Base-by-base conservation (phyloP, 805 yeast species). In the Saccharomycopsis sp. region DNA sequence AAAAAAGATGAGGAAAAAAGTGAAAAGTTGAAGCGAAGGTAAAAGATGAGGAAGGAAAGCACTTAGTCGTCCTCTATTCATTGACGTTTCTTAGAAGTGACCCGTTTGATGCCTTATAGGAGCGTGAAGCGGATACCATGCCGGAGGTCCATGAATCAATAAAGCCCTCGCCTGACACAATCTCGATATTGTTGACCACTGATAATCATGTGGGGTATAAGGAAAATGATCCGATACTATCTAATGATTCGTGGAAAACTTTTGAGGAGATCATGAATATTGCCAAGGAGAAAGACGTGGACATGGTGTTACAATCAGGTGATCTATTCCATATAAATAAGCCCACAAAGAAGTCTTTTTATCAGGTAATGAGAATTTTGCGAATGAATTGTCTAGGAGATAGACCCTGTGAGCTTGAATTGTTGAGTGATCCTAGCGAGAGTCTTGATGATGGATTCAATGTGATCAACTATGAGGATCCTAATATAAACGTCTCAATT, bases 121-220 rank as follows among this genome's bases (percentile, higher is more conserved):
- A n/a, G n/a, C n/a, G n/a, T n/a, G 9, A 29, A 29, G 38, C 22
- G 12, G 8, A 3, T 5, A 44, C 22, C 20, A 66, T 68, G 70
- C 70, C 71, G 5, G 70, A 68, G 49, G 76, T 77, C 1, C 24
- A 47, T 19, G 67, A 72, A 3, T 62, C 66, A 19, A 71, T 83
- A 2, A 77, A 74, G 1, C 74, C 73, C 1, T 86, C 84, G 2
- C 79, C 79, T 3, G 82, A 89, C 69, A 89, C 96, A 0, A 81
- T 92, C 17, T 74, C 88, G 23, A 80, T 94, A 19, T 80, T 94
- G 35, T 72, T 94, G 35, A 90, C 99, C 1, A 91, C 98, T 1
- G 99, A 94, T 68, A 94, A 94, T 68, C 99, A 94, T 75, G 96
- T 94, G 19, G 99, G 99, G 1, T 92, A 85, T 69, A 83, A 84